Evolutionary conservation across 179 eudicot species (phyloP).

Genomic region (Dionaea muscipula): DNA sequence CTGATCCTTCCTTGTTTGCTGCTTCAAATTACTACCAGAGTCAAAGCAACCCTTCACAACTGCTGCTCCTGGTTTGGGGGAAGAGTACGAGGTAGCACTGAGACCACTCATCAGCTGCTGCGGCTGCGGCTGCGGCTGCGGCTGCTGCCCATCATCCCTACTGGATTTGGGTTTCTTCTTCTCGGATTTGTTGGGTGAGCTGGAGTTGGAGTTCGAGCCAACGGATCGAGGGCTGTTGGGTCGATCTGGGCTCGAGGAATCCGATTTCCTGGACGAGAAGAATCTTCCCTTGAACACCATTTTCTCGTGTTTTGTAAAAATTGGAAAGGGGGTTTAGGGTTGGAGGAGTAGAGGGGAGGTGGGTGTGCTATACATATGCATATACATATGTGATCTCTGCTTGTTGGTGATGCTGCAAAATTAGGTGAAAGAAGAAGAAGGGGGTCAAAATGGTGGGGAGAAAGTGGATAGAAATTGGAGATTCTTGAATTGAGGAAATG

Average conservation of each 20-base stretch:
- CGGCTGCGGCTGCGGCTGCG: not conserved
- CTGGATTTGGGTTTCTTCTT: conserved; percentile 45
- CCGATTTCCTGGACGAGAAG: conserved; percentile 85
- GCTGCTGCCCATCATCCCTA: conserved; percentile 15
- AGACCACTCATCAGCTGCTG: conserved; percentile 3
- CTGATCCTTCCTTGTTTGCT: conserved; percentile 10
- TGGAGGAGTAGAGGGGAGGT: not conserved
- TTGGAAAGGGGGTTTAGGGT: not conserved
- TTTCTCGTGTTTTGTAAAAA: conserved; percentile 1
- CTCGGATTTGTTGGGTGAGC: conserved; percentile 61
- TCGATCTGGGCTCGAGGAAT: conserved; percentile 61
- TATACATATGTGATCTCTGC: too few relatives aligned
- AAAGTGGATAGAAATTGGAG: too few relatives aligned
- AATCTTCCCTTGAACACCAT: conserved; percentile 98
- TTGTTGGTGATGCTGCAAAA: too few relatives aligned
- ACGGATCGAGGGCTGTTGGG: conserved; percentile 68
- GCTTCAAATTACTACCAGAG: conserved; percentile 4
- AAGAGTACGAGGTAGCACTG: not conserved
- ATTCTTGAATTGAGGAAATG: not conserved
- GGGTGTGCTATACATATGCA: too few relatives aligned
- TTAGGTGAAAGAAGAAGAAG: too few relatives aligned
- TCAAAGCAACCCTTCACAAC: too few relatives aligned
- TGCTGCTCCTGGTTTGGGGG: conserved; percentile 4
- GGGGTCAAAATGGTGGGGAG: too few relatives aligned
- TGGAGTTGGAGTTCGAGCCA: conserved; percentile 35